Conservation (phyloP, 2,329 filamentous ascomycete species). For the Spiromastix sp. region DNA sequence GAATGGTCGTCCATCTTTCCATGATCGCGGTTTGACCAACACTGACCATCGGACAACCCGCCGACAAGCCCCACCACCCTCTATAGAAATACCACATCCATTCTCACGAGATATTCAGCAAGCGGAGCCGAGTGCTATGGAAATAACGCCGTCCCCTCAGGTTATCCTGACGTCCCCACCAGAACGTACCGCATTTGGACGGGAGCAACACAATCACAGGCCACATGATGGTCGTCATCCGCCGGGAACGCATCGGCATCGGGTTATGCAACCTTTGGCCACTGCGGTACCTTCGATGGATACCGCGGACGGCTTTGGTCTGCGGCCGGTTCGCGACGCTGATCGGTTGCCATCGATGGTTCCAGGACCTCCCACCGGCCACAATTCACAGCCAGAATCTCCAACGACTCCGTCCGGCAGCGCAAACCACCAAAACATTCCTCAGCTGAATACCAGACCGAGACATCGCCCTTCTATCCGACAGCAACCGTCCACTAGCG, state of each 20-base stretch:
- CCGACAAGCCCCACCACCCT: conserved; percentile 72
- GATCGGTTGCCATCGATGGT: conserved; percentile 79
- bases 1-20: conserved; percentile 23
- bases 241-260: conserved; percentile 41
- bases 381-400: conserved; percentile 83
- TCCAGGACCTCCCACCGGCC: conserved; percentile 55
- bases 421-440: conserved; percentile 45
- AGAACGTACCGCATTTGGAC: conserved; percentile 56
- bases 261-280: conserved; percentile 55
- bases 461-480: conserved; percentile 74
- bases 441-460: conserved; percentile 46
- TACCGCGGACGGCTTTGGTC: conserved; percentile 56
- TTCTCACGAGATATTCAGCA: conserved; percentile 39
- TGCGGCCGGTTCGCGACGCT: conserved; percentile 68
- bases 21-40: conserved; percentile 46
- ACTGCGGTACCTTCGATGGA: conserved; percentile 59
- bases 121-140: conserved; percentile 43
- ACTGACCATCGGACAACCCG: conserved; percentile 51
- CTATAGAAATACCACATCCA: conserved; percentile 63
- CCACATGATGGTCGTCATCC: conserved; percentile 28
- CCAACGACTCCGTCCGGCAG: conserved; percentile 74
- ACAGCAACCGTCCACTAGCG: conserved; percentile 78
- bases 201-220: conserved; percentile 41
- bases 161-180: conserved; percentile 61
- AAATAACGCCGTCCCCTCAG: conserved; percentile 52